Evolutionary conservation across 257 asterid species (phyloP).

Genomic region (Nicotiana tomentosiformis): DNA sequence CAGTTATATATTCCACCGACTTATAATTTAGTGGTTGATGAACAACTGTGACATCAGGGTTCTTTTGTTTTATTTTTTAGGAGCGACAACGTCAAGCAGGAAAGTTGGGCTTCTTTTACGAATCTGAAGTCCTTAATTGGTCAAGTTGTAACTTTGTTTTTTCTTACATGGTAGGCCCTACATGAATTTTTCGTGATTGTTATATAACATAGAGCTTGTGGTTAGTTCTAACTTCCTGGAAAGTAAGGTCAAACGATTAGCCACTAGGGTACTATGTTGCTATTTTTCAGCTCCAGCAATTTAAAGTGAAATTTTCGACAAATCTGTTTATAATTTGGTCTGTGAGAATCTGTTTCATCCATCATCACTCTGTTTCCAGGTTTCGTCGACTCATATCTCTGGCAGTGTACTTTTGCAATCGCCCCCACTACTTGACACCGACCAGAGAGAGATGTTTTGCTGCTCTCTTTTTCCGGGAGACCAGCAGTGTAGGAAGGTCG

Average conservation of each 20-base stretch:
- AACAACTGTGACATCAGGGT: neutral
- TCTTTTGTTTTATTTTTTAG: conserved; percentile 25
- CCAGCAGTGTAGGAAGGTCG: conserved; percentile 55
- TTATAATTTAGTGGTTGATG: neutral
- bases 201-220: neutral
- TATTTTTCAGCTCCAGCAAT: neutral
- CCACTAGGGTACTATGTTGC: neutral
- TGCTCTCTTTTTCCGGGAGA: conserved; percentile 70
- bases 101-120: conserved; percentile 58
- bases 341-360: neutral
- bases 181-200: neutral
- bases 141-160: conserved; percentile 62
- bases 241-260: neutral
- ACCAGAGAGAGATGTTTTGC: conserved; percentile 69
- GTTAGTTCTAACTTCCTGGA: neutral
- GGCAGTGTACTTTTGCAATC: conserved; percentile 78
- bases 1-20: conserved; percentile 10
- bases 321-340: neutral
- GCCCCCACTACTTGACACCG: conserved; percentile 57
- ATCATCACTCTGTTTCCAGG: conserved; percentile 31
- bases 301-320: neutral
- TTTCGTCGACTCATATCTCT: conserved; percentile 42
- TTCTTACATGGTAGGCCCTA: conserved; percentile 50
- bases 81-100: conserved; percentile 68
- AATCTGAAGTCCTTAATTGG: conserved; percentile 82